These are phyloP conservation scores for Cladosporium sp. DNA, from an alignment of 2,329 filamentous ascomycete genomes.

Conservation along the genomic window DNA sequence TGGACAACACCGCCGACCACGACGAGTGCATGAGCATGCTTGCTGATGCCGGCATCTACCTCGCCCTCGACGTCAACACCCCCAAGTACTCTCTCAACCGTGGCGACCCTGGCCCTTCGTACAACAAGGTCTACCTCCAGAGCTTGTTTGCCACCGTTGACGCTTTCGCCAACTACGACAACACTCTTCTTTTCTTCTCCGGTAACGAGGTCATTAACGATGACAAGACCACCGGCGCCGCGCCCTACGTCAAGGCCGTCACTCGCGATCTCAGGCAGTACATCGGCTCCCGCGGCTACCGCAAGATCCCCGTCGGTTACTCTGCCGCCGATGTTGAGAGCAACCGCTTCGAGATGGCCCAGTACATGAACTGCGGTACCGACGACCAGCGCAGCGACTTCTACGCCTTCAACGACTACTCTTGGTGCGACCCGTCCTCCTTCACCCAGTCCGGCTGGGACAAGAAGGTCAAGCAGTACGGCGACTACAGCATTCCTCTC, in stretches of 20 bases:
- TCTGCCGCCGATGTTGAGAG: conserved; percentile 79
- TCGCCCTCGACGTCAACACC: conserved; percentile 89
- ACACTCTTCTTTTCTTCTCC: conserved; percentile 81
- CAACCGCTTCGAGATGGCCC: conserved; percentile 80
- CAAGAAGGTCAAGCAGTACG: conserved; percentile 82
- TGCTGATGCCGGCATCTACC: conserved; percentile 82
- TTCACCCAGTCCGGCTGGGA: conserved; percentile 75
- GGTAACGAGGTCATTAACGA: conserved; percentile 70
- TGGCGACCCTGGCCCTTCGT: conserved; percentile 65
- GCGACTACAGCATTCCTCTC: conserved; percentile 79
- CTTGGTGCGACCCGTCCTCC: conserved; percentile 71
- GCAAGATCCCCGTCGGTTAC: conserved; percentile 72
- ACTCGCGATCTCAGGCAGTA: conserved; percentile 79
- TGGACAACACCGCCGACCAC: conserved; percentile 80
- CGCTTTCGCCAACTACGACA: conserved; percentile 74
- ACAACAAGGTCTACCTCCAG: conserved; percentile 83
- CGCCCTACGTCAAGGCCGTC: conserved; percentile 67
- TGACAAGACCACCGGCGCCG: conserved; percentile 56
- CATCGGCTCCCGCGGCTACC: conserved; percentile 65
- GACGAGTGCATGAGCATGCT: conserved; percentile 80
- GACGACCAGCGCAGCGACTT: conserved; percentile 83
- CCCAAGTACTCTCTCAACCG: conserved; percentile 86
- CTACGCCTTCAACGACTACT: conserved; percentile 87
- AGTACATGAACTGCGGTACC: conserved; percentile 90
- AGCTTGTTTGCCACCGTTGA: conserved; percentile 85